Base-by-base conservation (phyloP, 805 yeast species). In the Lipomyces lipofer region DNA sequence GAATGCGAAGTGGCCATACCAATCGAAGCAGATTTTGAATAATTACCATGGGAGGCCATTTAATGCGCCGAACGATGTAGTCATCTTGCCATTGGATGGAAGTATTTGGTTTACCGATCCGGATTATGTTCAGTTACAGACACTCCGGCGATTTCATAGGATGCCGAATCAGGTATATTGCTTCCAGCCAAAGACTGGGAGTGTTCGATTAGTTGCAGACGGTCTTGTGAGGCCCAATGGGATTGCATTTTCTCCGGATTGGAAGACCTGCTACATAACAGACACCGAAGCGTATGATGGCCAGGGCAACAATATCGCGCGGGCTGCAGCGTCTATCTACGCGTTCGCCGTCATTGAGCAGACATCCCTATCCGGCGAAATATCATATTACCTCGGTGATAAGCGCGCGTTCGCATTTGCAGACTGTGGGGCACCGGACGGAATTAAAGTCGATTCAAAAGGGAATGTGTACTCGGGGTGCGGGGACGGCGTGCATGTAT, bases 201-300 rank as follows among this genome's bases (percentile, higher is more conserved):
- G 43, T 19, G 35, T 53, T 9, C 57, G 63, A 8, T 69, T 68
- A 12, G 67, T 77, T 1, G 69, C 75, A 49, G 75, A 75, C 27
- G 69, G 72, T 22, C 69, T 80, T 43, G 69, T 67, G 9, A 83
- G 84, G 44, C 82, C 96, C 10, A 89, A 89, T 66, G 95, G 95
- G 9, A 71, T 84, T 52, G 82, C 79, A 39, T 84, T 84, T 80
- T 62, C 69, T 6, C 67, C 66, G 4, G 73, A 70, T 44, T 69
- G 69, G 2, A 74, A 73, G 25, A 62, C 68, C 22, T 65, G 80
- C 64, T 81, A 75, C 58, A 77, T 82, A 71, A 81, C 86, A 0
- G 82, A 82, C 51, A 65, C 68, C 15, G 36, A 50, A 13, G 59
- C 61, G 1, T 49, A 49, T 30, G 63, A 64, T 9, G 54, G 49